Percentiles rank a stretch among this genome's conserved stretches.
phyloP scores from a whole-genome alignment of 2,329 filamentous ascomycete species.

The Emmonsiellopsis sp. region DNA sequence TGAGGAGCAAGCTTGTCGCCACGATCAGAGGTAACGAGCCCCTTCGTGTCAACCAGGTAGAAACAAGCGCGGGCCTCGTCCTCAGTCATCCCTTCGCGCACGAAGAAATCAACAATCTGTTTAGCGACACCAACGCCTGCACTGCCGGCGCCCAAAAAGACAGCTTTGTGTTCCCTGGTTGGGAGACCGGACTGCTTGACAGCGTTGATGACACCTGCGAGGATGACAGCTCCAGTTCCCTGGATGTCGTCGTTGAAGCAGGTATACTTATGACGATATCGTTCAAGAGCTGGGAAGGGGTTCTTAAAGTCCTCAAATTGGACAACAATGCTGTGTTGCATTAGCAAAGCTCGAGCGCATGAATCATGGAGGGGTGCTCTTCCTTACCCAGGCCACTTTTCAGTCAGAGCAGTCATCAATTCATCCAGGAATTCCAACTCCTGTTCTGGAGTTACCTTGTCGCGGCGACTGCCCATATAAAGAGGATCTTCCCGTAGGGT shows the following conservation, averaged over 20 bases:
- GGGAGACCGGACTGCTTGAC: constrained; percentile 81
- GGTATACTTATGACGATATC: constrained; percentile 80
- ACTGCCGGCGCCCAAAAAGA: constrained; percentile 93
- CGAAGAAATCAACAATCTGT: constrained; percentile 96
- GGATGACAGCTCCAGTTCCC: constrained; percentile 89
- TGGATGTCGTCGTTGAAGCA: constrained; percentile 99
- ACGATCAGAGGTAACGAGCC: constrained; percentile 84
- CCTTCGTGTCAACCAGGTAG: constrained; percentile 95
- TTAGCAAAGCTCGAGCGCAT: not conserved
- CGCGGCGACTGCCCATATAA: constrained; percentile 81
- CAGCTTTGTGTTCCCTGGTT: constrained; percentile 80
- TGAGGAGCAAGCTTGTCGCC: constrained; percentile 91
- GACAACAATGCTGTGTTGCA: constrained; percentile 53
- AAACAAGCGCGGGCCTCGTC: constrained; percentile 83
- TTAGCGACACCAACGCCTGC: constrained; percentile 96
- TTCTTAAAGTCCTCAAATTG: constrained; percentile 99
- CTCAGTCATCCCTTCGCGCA: constrained; percentile 80
- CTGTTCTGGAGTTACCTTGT: constrained; percentile 66
- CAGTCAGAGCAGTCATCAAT: constrained; percentile 84
- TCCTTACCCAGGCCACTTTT: constrained; percentile 59
- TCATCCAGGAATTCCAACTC: constrained; percentile 93
- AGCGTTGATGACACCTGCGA: constrained; percentile 66
- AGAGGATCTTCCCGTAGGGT: constrained; percentile 65
- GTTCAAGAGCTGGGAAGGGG: constrained; percentile 85
- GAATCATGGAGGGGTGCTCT: constrained; percentile 5